Evolutionary conservation across 1,284 basidiomycete species (phyloP), one percentile per base, ranked within the genome.

Genomic region (Ganoderma resinaceum): DNA sequence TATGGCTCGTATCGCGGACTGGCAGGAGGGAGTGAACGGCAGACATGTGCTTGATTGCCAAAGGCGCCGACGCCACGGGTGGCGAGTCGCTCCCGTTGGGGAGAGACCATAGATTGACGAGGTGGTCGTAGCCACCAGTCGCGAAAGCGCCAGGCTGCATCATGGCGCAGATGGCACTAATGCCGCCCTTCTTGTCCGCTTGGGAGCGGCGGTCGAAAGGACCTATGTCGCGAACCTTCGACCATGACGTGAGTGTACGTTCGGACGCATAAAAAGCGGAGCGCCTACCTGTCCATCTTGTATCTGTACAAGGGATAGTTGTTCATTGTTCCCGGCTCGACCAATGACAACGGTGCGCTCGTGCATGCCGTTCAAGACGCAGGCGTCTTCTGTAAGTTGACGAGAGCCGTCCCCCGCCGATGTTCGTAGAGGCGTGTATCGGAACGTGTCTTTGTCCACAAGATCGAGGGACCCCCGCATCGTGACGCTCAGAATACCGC

Each of bases 81-180:
- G 78, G 42, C 76, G 76, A 43, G 81, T 65, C 65, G 80, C 78
- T 16, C 37, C 79, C 74, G 23, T 78, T 71, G 31, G 73, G 63
- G 4, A 85, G 65, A 23, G 81, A 76, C 86, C 85, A 87, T 3
- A 86, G 72, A 67, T 86, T 85, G 20, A 88, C 79, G 33, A 73
- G 63, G 67, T 86, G 86, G 74, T 87, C 85, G 62, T 85, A 81
- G 8, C 85, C 85, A n/a, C 85, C 86, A 7, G 80, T 86, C 9
- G 80, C 84, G 72, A 87, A 86, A 74, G 78, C 77, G 31, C 77
- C 73, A 9, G 82, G 79, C 35, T 81, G 81, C 70, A 78, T 74
- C 78, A 85, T 76, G 12, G 82, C 55, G 16, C 82, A 76, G 5
- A 87, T 73, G 12, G 82, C 81, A 64, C 83, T 85, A 37, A 83